Evolutionary conservation across 1,284 basidiomycete genomes (phyloP).

Genomic region (Rhodotorula sp.): DNA sequence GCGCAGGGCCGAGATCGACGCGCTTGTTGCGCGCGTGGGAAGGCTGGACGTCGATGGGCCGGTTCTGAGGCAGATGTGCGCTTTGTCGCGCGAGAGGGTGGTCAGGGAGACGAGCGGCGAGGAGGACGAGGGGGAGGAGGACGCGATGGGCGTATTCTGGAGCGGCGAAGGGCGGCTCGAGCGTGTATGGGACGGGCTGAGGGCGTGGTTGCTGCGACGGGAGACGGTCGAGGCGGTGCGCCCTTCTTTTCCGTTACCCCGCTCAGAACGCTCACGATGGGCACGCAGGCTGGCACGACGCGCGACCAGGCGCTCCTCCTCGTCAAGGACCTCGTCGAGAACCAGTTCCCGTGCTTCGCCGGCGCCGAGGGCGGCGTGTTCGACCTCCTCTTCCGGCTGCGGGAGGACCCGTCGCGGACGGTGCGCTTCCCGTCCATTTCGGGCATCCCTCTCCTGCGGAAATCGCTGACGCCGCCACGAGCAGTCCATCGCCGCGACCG

Average conservation of each 20-base stretch:
- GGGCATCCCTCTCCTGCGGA: constrained; percentile 63
- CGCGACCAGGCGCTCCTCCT: constrained; percentile 27
- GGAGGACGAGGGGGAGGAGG: neutral
- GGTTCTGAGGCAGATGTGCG: constrained; percentile 8
- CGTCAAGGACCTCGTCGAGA: constrained; percentile 39
- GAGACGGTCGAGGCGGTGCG: constrained; percentile 1
- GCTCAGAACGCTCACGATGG: neutral
- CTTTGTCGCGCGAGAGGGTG: constrained; percentile 24
- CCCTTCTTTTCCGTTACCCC: too few species aligned
- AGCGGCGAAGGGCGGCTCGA: constrained; percentile 11
- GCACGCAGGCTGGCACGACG: neutral
- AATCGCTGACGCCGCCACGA: constrained; percentile 60
- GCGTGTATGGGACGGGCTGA: constrained; percentile 20
- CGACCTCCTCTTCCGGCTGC: constrained; percentile 29
- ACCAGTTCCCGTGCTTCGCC: constrained; percentile 32
- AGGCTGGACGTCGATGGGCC: constrained; percentile 3
- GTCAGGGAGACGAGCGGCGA: constrained; percentile 15
- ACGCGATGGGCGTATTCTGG: constrained; percentile 16
- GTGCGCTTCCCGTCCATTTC: constrained; percentile 7
- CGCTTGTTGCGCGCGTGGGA: constrained; percentile 9
- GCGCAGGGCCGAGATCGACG: constrained; percentile 13
- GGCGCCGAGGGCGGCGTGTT: constrained; percentile 37
- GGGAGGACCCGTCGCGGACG: constrained; percentile 28
- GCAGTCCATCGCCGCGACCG: constrained; percentile 70
- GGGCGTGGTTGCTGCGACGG: constrained; percentile 1